Percentiles rank a stretch among this genome's conserved stretches.
Evolutionary conservation across 148 eudicot species (phyloP).

Genomic region (Hydrangea macrophylla): DNA sequence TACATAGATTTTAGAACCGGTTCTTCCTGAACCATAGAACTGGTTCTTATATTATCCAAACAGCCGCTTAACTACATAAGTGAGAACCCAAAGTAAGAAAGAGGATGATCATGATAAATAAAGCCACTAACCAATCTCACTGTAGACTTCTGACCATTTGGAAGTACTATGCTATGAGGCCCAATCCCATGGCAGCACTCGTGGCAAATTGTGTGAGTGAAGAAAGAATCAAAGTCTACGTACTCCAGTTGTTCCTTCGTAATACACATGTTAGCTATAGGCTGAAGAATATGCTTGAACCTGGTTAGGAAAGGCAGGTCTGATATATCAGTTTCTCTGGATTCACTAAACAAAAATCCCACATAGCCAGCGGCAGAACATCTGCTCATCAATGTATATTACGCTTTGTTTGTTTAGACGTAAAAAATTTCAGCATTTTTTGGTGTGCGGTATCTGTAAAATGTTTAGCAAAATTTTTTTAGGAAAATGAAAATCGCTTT

Average conservation of each 20-base stretch:
- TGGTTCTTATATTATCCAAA: too few relatives aligned
- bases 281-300: constrained; percentile 90
- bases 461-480: too few relatives aligned
- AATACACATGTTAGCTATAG: constrained; percentile 80
- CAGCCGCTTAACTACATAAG: constrained; percentile 5
- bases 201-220: constrained; percentile 97
- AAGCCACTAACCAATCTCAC: constrained; percentile 80
- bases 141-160: constrained; percentile 78
- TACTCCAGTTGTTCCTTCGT: constrained; percentile 61
- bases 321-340: background rate
- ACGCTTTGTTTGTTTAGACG: too few relatives aligned
- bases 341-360: background rate
- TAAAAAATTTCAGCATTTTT: too few relatives aligned
- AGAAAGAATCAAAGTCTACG: constrained; percentile 94
- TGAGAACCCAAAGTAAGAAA: background rate
- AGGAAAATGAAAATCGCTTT: too few relatives aligned
- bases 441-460: too few relatives aligned
- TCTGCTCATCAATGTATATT: background rate
- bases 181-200: constrained; percentile 99
- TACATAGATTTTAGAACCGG: too few relatives aligned
- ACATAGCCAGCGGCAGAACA: background rate
- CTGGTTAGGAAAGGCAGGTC: constrained; percentile 38
- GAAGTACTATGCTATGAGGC: constrained; percentile 89
- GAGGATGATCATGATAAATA: background rate
- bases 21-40: too few relatives aligned